phyloP scores from a whole-genome alignment of 208 protist species.

The Phytomonas sp. region DNA sequence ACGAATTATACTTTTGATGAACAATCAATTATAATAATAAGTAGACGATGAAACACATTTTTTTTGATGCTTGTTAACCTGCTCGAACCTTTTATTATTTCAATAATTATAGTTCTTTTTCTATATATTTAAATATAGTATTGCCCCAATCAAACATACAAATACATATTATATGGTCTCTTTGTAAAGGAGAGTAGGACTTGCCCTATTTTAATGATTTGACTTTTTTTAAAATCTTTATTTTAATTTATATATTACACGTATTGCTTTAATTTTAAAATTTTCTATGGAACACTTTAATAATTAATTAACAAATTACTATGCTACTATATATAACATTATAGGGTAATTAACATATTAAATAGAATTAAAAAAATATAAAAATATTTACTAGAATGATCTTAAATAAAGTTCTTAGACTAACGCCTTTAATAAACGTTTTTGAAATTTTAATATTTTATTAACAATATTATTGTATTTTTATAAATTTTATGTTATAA shows the following conservation, averaged over 20 bases:
- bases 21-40: constrained; percentile 82
- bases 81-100: constrained; percentile 86
- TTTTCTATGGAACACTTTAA: constrained; percentile 78
- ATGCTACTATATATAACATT: constrained; percentile 58
- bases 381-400: constrained; percentile 53
- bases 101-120: constrained; percentile 79
- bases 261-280: constrained; percentile 37
- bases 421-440: constrained; percentile 79
- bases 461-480: constrained; percentile 68
- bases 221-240: constrained; percentile 86
- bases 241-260: constrained; percentile 73
- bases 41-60: constrained; percentile 88
- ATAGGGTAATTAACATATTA: constrained; percentile 20
- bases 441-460: constrained; percentile 57
- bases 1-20: constrained; percentile 80
- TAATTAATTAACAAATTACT: constrained; percentile 86
- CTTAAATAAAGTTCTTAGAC: constrained; percentile 75
- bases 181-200: constrained; percentile 86
- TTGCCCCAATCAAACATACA: constrained; percentile 87
- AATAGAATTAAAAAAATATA: constrained; percentile 28
- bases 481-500: constrained; percentile 22
- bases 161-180: constrained; percentile 72
- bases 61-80: constrained; percentile 86
- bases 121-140: constrained; percentile 83
- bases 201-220: constrained; percentile 85